Evolutionary conservation across 768 basidiomycete genomes (phyloP).

Genomic region (Tulasnella sp.): DNA sequence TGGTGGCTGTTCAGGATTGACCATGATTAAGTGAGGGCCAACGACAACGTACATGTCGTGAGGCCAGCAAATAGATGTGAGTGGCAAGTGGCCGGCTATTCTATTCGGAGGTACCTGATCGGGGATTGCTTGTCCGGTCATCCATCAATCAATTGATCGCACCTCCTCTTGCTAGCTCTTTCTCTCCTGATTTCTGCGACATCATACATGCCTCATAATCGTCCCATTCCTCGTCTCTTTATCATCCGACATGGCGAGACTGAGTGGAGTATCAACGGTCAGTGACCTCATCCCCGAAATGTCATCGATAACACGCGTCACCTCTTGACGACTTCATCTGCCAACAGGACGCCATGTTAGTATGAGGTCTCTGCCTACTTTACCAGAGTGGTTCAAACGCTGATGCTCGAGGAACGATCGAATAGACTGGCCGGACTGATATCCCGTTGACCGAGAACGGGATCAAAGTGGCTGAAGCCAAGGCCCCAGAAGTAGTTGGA

Average conservation of each 20-base stretch:
- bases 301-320: neutral
- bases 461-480: conserved; percentile 54
- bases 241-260: conserved; percentile 85
- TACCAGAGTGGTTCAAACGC: neutral
- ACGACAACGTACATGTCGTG: no score
- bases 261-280: conserved; percentile 82
- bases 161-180: no score
- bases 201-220: conserved; percentile 26
- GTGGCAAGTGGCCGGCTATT: no score
- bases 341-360: conserved; percentile 22
- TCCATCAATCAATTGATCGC: no score
- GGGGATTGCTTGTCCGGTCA: no score
- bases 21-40: no score
- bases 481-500: conserved; percentile 61
- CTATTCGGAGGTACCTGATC: no score
- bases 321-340: conserved; percentile 12
- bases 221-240: conserved; percentile 63
- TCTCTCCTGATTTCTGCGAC: no score
- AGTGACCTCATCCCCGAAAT: conserved; percentile 26
- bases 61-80: no score
- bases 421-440: conserved; percentile 75
- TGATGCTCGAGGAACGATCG: neutral
- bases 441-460: conserved; percentile 78
- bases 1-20: no score
- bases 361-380: neutral